Conservation (phyloP, 805 yeast genomes). For the Candida tibetensis region DNA sequence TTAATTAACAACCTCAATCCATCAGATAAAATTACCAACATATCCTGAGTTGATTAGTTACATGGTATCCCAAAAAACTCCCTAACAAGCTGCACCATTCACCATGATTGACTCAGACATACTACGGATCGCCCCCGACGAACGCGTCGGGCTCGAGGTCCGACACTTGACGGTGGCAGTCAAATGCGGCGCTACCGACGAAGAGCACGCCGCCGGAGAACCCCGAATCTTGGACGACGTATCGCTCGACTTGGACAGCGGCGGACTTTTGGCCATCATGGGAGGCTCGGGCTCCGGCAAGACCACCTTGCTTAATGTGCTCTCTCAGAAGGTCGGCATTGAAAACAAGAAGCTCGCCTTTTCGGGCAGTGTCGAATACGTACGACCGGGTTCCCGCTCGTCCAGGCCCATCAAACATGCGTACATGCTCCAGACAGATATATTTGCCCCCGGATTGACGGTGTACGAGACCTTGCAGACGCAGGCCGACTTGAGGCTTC, state of each 20-base stretch:
- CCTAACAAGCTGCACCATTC: too few species aligned
- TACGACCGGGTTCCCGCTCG: not conserved
- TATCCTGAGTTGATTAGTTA: too few species aligned
- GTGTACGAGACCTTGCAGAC: slow-evolving; percentile 66
- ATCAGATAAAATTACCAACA: too few species aligned
- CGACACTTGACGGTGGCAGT: slow-evolving; percentile 11
- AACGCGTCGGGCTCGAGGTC: slow-evolving; percentile 10
- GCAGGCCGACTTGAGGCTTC: slow-evolving; percentile 70
- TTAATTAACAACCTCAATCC: too few species aligned
- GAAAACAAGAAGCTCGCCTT: slow-evolving; percentile 40
- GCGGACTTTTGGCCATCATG: slow-evolving; percentile 71
- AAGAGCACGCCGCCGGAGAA: not conserved
- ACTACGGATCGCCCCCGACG: slow-evolving; percentile 6
- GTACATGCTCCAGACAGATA: slow-evolving; percentile 75
- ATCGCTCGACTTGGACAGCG: slow-evolving; percentile 57
- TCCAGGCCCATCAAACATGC: slow-evolving; percentile 39
- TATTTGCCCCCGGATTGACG: slow-evolving; percentile 66
- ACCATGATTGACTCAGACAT: slow-evolving; percentile 1
- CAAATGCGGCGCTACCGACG: not conserved
- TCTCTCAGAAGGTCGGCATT: slow-evolving; percentile 51
- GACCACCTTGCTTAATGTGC: slow-evolving; percentile 69
- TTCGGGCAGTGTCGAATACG: slow-evolving; percentile 41
- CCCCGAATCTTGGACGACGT: slow-evolving; percentile 38
- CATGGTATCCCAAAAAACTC: too few species aligned
- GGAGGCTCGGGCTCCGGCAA: slow-evolving; percentile 91